Conservation (phyloP, 163 green algal species). For the Chloromonas sp. region DNA sequence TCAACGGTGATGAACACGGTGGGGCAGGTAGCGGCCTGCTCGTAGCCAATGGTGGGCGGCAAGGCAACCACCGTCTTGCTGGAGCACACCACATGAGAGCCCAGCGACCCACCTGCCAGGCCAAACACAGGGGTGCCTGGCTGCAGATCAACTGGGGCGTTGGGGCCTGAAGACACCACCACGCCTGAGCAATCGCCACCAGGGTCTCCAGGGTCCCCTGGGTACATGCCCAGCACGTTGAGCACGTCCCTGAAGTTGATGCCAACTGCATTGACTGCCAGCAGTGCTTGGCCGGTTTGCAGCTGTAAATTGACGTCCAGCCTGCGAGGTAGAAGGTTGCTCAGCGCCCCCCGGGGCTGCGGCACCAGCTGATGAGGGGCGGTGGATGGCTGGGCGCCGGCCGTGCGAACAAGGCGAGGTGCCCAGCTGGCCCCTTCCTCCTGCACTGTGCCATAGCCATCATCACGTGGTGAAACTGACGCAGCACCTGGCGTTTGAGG, state of each 20-base stretch:
- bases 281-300: conserved; percentile 20
- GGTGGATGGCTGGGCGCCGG: neutral
- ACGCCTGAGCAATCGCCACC: conserved; percentile 72
- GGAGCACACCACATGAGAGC: conserved; percentile 53
- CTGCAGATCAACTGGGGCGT: conserved; percentile 1
- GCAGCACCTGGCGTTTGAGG: neutral
- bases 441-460: neutral
- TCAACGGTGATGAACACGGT: conserved; percentile 67
- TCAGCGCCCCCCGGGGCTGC: conserved; percentile 31
- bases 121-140: conserved; percentile 69
- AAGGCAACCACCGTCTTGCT: conserved; percentile 37
- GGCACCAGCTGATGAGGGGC: conserved; percentile 39
- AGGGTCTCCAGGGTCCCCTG: conserved; percentile 70
- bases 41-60: conserved; percentile 43
- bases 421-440: neutral
- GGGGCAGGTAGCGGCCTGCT: conserved; percentile 53
- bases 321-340: conserved; percentile 21
- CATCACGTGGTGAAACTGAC: too few relatives aligned
- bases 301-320: conserved; percentile 1
- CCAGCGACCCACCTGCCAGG: conserved; percentile 62
- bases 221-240: conserved; percentile 87
- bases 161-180: conserved; percentile 24
- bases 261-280: conserved; percentile 72
- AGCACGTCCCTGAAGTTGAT: conserved; percentile 91
- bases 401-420: neutral